Conservation (phyloP, 768 basidiomycete species). For the Suillus placidus region DNA sequence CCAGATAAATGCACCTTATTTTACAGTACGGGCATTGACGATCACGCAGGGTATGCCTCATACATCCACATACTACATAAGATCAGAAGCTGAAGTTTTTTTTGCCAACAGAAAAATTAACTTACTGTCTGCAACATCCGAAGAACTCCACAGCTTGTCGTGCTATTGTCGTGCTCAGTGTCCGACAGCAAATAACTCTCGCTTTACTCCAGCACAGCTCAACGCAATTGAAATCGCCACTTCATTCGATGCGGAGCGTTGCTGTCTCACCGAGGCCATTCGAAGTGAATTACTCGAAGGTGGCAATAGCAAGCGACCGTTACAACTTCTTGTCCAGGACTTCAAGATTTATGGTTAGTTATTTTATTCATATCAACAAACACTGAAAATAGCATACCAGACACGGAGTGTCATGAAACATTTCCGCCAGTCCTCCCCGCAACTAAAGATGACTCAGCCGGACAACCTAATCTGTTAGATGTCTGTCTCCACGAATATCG, state of each 20-base stretch:
- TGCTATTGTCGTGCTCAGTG: not conserved
- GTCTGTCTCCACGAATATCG: not conserved
- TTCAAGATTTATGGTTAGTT: conserved; percentile 47
- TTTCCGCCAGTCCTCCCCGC: not conserved
- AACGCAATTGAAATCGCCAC: conserved; percentile 38
- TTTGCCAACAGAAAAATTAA: conserved; percentile 1
- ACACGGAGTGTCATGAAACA: not conserved
- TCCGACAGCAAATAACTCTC: not conserved
- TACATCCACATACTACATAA: not conserved
- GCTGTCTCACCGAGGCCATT: conserved; percentile 33
- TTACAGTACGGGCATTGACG: not conserved
- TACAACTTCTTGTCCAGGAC: conserved; percentile 34
- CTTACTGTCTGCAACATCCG: conserved; percentile 1
- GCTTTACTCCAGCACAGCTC: conserved; percentile 29
- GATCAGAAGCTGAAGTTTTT: not conserved
- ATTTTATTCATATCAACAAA: not conserved
- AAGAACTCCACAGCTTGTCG: not conserved
- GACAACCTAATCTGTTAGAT: not conserved
- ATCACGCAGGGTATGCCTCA: conserved; percentile 5
- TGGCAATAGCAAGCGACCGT: conserved; percentile 32
- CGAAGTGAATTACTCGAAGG: conserved; percentile 25
- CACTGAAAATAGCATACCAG: not conserved
- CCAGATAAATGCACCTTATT: not conserved
- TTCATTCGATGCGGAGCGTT: conserved; percentile 33
- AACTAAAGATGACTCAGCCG: not conserved